Evolutionary conservation across 2,329 filamentous ascomycete species (phyloP).

Genomic region (Calonectria hawksworthii): DNA sequence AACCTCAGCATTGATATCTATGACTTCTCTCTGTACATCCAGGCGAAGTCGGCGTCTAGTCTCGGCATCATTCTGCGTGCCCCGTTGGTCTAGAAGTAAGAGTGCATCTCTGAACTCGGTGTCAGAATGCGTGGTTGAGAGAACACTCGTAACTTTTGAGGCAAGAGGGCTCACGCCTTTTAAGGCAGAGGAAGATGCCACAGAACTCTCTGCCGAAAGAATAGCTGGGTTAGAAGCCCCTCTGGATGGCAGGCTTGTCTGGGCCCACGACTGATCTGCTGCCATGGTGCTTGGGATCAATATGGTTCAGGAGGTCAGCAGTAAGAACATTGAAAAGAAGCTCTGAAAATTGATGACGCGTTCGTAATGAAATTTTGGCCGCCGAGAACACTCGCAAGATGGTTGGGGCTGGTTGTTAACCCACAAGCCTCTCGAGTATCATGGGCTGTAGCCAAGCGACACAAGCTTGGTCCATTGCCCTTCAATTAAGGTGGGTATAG

Average conservation of each 20-base stretch:
- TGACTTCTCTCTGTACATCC: conserved; percentile 91
- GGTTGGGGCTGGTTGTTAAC: not conserved
- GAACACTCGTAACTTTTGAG: conserved; percentile 84
- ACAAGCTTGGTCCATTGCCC: conserved; percentile 7
- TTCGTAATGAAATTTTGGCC: not conserved
- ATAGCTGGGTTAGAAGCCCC: conserved; percentile 57
- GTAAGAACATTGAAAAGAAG: conserved; percentile 6
- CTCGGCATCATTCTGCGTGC: conserved; percentile 80
- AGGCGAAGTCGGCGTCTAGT: conserved; percentile 84
- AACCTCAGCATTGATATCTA: conserved; percentile 91
- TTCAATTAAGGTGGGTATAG: conserved; percentile 18
- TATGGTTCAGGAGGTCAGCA: not conserved
- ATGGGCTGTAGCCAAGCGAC: not conserved
- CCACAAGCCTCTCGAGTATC: not conserved
- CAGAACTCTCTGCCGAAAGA: conserved; percentile 87
- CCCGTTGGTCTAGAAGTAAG: conserved; percentile 80
- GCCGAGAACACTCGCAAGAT: not conserved
- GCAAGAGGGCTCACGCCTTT: conserved; percentile 76
- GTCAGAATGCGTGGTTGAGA: conserved; percentile 94
- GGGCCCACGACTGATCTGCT: conserved; percentile 37
- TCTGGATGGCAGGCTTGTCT: conserved; percentile 39
- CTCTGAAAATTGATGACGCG: conserved; percentile 16
- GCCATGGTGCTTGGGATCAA: conserved; percentile 32
- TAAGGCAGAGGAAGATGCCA: conserved; percentile 75
- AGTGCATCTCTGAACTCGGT: conserved; percentile 91